phyloP scores from a whole-genome alignment of 202 grass and related monocot species.

The Zoysia matrella region DNA sequence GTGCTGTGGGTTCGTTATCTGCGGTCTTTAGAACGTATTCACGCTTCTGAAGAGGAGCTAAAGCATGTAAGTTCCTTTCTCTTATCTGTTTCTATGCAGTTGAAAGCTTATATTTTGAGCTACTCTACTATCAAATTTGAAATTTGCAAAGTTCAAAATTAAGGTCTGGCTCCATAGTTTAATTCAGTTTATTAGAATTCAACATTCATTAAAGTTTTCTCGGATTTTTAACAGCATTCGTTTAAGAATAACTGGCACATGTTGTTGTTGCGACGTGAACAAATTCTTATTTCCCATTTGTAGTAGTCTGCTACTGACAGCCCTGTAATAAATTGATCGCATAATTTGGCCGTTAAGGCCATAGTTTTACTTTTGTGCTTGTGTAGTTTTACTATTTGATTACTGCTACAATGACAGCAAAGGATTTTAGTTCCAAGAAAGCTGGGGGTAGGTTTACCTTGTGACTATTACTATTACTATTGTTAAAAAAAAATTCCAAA shows the following conservation, averaged over 20 bases:
- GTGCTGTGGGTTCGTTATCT: constrained; percentile 78
- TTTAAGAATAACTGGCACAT: background rate
- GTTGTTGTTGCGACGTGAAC: background rate
- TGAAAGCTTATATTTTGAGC: background rate
- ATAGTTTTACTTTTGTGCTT: no score
- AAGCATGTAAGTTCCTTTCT: constrained; percentile 61
- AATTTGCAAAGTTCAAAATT: background rate
- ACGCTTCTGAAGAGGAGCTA: constrained; percentile 73
- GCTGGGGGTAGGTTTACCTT: background rate
- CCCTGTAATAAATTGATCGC: no score
- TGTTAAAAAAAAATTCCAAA: background rate
- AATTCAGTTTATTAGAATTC: constrained; percentile 13
- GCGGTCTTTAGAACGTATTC: constrained; percentile 75
- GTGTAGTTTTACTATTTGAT: no score
- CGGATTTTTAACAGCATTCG: background rate
- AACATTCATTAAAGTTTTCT: constrained; percentile 14
- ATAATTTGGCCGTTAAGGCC: no score
- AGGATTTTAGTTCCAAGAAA: background rate
- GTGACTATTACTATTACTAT: background rate
- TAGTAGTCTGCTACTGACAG: no score
- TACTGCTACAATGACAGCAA: no score
- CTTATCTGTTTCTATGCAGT: constrained; percentile 23
- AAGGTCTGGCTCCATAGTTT: constrained; percentile 14
- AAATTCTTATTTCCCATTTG: background rate
- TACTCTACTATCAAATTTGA: constrained; percentile 11